phyloP scores from a whole-genome alignment of 1,284 basidiomycete species.

The Trichosporon sp. region DNA sequence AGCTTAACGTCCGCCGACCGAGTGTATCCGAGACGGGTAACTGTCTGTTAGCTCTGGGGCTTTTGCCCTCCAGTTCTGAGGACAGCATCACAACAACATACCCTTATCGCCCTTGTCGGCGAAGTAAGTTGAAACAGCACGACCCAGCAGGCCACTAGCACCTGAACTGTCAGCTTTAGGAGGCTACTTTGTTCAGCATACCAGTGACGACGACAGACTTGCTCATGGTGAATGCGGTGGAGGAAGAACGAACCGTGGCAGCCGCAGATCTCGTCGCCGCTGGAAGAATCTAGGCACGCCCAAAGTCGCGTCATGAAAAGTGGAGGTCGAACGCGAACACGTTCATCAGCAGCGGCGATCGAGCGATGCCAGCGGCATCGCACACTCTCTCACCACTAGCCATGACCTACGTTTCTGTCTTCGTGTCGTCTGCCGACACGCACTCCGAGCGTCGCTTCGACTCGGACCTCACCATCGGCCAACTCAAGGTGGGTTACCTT shows the following conservation, averaged over 20 bases:
- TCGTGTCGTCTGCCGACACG: slow-evolving; percentile 81
- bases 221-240: slow-evolving; percentile 6
- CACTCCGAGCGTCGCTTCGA: slow-evolving; percentile 82
- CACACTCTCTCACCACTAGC: background rate
- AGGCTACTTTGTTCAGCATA: slow-evolving; percentile 5
- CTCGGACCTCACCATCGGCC: slow-evolving; percentile 68
- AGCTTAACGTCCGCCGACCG: slow-evolving; percentile 55
- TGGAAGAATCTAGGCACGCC: slow-evolving; percentile 10
- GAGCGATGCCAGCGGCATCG: background rate
- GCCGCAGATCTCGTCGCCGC: background rate
- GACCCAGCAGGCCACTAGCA: slow-evolving; percentile 60
- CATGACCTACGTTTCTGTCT: slow-evolving; percentile 62
- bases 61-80: no score
- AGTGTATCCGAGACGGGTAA: slow-evolving; percentile 56
- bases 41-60: slow-evolving; percentile 32
- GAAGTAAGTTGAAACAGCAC: slow-evolving; percentile 54
- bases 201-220: slow-evolving; percentile 43
- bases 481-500: slow-evolving; percentile 71
- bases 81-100: slow-evolving; percentile 23
- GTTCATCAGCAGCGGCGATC: background rate
- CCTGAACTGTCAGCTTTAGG: slow-evolving; percentile 41
- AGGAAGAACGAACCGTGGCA: background rate
- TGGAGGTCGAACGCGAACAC: slow-evolving; percentile 19
- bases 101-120: slow-evolving; percentile 41
- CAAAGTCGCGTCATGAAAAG: slow-evolving; percentile 16